Percentiles rank a stretch among this genome's conserved stretches.
Evolutionary conservation across 2,329 filamentous ascomycete species (phyloP).

Genomic region (Thielaviopsis euricoi): DNA sequence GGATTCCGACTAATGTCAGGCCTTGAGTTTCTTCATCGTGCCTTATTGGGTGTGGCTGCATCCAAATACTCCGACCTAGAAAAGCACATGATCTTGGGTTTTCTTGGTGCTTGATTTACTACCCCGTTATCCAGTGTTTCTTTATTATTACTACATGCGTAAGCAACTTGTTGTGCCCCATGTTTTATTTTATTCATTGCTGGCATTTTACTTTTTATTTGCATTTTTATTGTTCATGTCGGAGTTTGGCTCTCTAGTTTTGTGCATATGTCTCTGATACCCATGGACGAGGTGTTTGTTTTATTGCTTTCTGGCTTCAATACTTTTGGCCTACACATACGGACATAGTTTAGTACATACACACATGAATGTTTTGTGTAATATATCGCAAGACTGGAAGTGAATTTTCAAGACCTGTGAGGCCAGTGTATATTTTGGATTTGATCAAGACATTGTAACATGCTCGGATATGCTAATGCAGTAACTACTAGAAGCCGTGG

Average conservation of each 20-base stretch:
- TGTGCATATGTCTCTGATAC: neutral
- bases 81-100: neutral
- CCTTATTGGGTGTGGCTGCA: neutral
- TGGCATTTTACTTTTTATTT: neutral
- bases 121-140: too few species aligned
- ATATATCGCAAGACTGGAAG: neutral
- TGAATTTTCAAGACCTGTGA: neutral
- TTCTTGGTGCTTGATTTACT: neutral
- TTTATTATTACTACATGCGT: neutral
- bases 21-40: neutral
- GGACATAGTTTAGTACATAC: too few species aligned
- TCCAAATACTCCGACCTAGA: too few species aligned
- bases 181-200: neutral
- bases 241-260: neutral
- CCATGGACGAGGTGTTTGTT: neutral
- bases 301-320: neutral
- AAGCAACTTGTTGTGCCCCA: neutral
- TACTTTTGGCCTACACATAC: too few species aligned
- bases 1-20: neutral
- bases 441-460: constrained; percentile 1
- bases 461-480: constrained; percentile 7
- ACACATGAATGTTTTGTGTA: neutral
- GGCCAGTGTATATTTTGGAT: constrained; percentile 3
- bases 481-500: constrained; percentile 1
- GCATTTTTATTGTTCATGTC: neutral